Conservation (phyloP, 140 eudicot genomes). For the Bidens hawaiensis region DNA sequence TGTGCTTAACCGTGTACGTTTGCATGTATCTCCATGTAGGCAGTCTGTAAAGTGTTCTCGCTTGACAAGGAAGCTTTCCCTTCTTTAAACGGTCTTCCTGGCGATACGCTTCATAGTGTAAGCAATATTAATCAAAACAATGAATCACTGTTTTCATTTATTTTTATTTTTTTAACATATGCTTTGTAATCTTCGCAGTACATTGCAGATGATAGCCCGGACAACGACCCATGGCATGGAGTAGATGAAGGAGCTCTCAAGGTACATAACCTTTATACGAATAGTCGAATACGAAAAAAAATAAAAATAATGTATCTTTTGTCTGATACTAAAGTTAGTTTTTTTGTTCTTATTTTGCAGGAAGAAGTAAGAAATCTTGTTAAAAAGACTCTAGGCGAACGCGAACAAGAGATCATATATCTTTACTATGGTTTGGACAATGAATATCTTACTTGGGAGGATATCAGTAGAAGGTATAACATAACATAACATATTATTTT, state of each 20-base stretch:
- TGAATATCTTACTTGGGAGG: constrained; percentile 98
- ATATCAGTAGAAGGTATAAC: constrained; percentile 73
- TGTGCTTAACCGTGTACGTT: constrained; percentile 5
- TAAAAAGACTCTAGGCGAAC: constrained; percentile 51
- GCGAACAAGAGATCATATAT: constrained; percentile 77
- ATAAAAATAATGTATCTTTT: not conserved
- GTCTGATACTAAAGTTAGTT: not conserved
- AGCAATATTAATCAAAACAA: constrained; percentile 20
- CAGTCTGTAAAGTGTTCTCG: constrained; percentile 71
- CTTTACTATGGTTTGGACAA: constrained; percentile 87
- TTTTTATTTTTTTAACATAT: not conserved
- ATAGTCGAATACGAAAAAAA: not conserved
- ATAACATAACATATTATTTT: not conserved
- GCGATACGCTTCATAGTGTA: constrained; percentile 93
- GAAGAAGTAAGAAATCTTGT: constrained; percentile 80
- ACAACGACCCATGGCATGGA: constrained; percentile 92
- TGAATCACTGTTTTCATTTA: not conserved
- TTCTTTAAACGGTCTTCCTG: constrained; percentile 84
- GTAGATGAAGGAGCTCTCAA: constrained; percentile 83
- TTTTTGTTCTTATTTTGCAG: constrained; percentile 45
- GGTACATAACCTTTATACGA: constrained; percentile 36
- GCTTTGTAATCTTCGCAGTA: constrained; percentile 44
- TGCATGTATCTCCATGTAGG: constrained; percentile 37
- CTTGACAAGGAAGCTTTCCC: constrained; percentile 92
- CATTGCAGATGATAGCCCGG: constrained; percentile 77